Evolutionary conservation across 2,329 filamentous ascomycete species (phyloP), one percentile per base, ranked within the genome.

Genomic region (Didymella arachidicola): DNA sequence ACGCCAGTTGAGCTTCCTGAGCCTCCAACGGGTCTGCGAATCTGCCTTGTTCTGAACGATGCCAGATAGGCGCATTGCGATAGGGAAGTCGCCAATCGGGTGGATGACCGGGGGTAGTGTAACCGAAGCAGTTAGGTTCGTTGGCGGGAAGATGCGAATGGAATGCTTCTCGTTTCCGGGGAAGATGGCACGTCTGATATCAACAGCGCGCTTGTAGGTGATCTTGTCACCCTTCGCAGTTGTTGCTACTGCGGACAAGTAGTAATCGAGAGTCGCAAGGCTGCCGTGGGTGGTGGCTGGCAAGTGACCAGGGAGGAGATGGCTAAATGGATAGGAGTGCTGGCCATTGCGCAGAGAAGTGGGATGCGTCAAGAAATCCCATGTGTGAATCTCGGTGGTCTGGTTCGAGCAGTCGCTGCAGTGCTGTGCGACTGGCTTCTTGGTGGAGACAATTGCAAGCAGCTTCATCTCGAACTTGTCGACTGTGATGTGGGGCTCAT

Each of bases 91-190:
- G 69, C 92, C 91, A 60, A 93, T 91, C 5, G 94, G 93, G 79
- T 97, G 89, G 62, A 97, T 88, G 64, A 96, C 87, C 36, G 91
- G 87, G 45, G 89, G 89, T 63, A 96, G 89, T 70, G 92, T 88
- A 62, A 95, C 90, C 71, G 88, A 89, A 58, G 92, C 91, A 66
- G 92, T 93, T 71, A 99, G 89, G 79, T 96, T 95, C 66, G 95
- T 99, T 0, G 95, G 94, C 46, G 94, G 95, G 79, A 99, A 99
- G 72, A 98, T 91, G 72, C 94, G 92, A 62, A 97, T 88, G 16
- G 91, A 96, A 78, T 93, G 89, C 79, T 96, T 94, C 61, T 96
- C 92, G 52, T 86, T 83, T 47, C 92, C 90, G 2, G 91, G 87
- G 52, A 89, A 84, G 26, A 98, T 86, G 32, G 93, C 90, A 61